Evolutionary conservation across 768 basidiomycete species (phyloP).

Genomic region (Phaeotremella fagi): DNA sequence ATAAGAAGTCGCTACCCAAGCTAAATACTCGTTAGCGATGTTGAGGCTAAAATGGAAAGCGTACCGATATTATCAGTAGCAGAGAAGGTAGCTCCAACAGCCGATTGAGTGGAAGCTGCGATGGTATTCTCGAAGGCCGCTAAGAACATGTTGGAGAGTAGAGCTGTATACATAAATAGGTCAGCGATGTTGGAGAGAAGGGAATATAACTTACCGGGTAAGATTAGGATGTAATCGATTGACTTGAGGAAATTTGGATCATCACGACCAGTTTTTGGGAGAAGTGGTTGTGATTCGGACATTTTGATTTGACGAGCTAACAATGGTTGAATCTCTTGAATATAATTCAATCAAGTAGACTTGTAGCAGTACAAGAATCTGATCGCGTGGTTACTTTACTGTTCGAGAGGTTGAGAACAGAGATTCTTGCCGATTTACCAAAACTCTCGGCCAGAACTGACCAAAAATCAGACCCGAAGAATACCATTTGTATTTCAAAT

Average conservation of each 20-base stretch:
- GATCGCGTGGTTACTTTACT: too few species aligned
- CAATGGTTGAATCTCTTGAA: too few species aligned
- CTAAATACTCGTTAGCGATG: neutral
- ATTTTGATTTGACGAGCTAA: too few species aligned
- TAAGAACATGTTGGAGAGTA: constrained; percentile 16
- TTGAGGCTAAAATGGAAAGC: neutral
- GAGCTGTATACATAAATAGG: neutral
- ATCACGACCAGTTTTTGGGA: constrained; percentile 8
- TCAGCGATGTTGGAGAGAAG: constrained; percentile 11
- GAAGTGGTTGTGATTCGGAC: constrained; percentile 13
- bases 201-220: constrained; percentile 9
- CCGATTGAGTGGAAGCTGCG: constrained; percentile 20
- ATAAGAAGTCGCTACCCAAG: constrained; percentile 22
- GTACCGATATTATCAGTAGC: constrained; percentile 12
- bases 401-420: too few species aligned
- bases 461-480: too few species aligned
- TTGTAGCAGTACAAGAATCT: too few species aligned
- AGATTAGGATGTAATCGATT: constrained; percentile 8
- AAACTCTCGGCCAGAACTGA: too few species aligned
- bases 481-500: too few species aligned
- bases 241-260: constrained; percentile 6
- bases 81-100: constrained; percentile 14
- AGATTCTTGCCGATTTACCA: too few species aligned
- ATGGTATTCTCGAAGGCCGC: constrained; percentile 24
- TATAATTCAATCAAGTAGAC: too few species aligned